Percentiles rank a stretch among this genome's conserved stretches.
phyloP scores from a whole-genome alignment of 345 rosid species.

The Litchi chinensis region DNA sequence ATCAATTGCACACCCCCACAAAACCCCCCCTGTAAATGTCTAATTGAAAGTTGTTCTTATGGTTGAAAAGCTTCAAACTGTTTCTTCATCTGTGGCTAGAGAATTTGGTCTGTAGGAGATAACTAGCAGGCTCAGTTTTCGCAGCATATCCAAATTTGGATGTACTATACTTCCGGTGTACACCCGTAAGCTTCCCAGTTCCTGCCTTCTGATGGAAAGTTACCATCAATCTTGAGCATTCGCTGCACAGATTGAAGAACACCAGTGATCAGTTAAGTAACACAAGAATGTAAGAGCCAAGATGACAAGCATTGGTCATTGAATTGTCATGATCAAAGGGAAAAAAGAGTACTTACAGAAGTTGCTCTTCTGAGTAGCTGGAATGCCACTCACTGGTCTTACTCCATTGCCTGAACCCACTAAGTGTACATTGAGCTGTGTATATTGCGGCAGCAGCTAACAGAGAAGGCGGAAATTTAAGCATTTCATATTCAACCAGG shows the following conservation, averaged over 20 bases:
- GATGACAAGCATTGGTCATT: not conserved
- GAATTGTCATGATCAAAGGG: not conserved
- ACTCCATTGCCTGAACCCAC: slow-evolving; percentile 52
- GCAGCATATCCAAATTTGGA: slow-evolving; percentile 79
- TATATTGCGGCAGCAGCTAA: slow-evolving; percentile 69
- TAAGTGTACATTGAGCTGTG: slow-evolving; percentile 58
- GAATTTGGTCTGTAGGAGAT: slow-evolving; percentile 41
- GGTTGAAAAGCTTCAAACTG: not conserved
- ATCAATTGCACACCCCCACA: slow-evolving; percentile 4
- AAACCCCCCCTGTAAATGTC: not conserved
- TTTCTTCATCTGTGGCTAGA: slow-evolving; percentile 17
- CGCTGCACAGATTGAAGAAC: slow-evolving; percentile 42
- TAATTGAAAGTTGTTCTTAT: not conserved
- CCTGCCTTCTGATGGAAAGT: slow-evolving; percentile 75
- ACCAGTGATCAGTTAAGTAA: not conserved
- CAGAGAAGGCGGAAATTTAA: slow-evolving; percentile 61
- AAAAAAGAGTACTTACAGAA: slow-evolving; percentile 37
- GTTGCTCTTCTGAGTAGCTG: slow-evolving; percentile 54
- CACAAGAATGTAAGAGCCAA: not conserved
- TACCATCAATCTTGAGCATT: slow-evolving; percentile 83
- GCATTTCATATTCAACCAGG: slow-evolving; percentile 67
- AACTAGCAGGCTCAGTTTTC: slow-evolving; percentile 60
- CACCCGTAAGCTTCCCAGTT: slow-evolving; percentile 81
- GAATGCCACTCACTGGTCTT: slow-evolving; percentile 57
- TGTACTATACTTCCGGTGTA: slow-evolving; percentile 76